Percentiles rank a stretch among this genome's conserved stretches.
phyloP scores from a whole-genome alignment of 768 basidiomycete species.

The Mycena galericulata region DNA sequence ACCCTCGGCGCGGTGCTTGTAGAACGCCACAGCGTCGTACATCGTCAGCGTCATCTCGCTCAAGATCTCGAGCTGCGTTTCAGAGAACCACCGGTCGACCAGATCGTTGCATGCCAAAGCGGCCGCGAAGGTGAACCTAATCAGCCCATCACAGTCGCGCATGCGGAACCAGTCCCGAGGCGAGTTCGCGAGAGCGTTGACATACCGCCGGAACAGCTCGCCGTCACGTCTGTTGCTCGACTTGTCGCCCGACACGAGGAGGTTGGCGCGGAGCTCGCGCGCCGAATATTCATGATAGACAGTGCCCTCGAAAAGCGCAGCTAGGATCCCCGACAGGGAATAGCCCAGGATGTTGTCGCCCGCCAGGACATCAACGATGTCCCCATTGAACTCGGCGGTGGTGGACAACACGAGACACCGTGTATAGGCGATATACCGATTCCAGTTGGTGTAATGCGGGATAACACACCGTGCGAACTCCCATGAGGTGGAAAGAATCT shows the following conservation, averaged over 20 bases:
- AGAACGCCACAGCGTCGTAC: constrained; percentile 9
- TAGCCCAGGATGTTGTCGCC: constrained; percentile 2
- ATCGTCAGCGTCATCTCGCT: constrained; percentile 1
- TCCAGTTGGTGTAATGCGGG: constrained; percentile 11
- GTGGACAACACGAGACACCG: neutral
- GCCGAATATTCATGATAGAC: neutral
- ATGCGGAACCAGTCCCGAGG: constrained; percentile 10
- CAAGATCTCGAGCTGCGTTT: constrained; percentile 7
- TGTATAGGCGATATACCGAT: constrained; percentile 5
- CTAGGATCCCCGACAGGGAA: neutral
- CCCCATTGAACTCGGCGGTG: too few species aligned
- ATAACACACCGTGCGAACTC: neutral
- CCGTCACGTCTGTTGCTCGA: neutral
- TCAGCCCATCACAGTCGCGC: constrained; percentile 4
- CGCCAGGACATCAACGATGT: neutral
- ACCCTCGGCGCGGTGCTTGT: too few species aligned
- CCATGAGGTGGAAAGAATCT: neutral
- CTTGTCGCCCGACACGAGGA: neutral
- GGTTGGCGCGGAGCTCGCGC: neutral
- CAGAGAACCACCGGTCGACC: neutral
- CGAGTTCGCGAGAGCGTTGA: too few species aligned
- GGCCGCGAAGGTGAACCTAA: neutral
- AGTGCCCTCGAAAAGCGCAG: neutral
- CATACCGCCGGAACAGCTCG: too few species aligned
- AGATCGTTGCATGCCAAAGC: constrained; percentile 1